phyloP scores from a whole-genome alignment of 495 filamentous ascomycete genomes.

The Cenococcum geophilum region DNA sequence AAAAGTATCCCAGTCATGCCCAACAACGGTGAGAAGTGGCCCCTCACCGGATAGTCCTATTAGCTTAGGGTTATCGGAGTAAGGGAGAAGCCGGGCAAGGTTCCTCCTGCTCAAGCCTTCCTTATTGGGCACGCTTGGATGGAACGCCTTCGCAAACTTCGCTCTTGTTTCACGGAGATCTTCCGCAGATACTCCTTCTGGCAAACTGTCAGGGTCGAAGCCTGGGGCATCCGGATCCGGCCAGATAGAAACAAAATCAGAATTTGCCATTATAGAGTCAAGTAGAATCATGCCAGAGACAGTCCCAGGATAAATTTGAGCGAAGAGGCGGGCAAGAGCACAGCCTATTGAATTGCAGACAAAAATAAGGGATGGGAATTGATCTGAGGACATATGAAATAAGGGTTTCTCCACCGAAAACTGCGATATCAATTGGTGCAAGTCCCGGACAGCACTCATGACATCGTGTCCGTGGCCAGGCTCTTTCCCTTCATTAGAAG shows the following conservation, averaged over 20 bases:
- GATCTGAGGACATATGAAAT: constrained; percentile 5
- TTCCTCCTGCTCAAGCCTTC: constrained; percentile 52
- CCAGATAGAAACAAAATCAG: constrained; percentile 53
- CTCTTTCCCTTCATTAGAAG: constrained; percentile 41
- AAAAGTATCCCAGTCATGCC: constrained; percentile 56
- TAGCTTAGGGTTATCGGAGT: constrained; percentile 45
- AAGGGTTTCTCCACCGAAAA: constrained; percentile 30
- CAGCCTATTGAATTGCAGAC: constrained; percentile 57
- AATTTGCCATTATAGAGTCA: constrained; percentile 58
- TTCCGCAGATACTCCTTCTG: constrained; percentile 42
- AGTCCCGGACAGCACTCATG: constrained; percentile 44
- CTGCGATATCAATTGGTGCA: constrained; percentile 47
- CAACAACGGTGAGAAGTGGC: constrained; percentile 51
- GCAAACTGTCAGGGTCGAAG: constrained; percentile 45
- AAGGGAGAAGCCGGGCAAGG: constrained; percentile 46
- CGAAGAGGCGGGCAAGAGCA: constrained; percentile 52
- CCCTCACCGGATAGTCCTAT: constrained; percentile 36
- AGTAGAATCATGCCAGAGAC: constrained; percentile 51
- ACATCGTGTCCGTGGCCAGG: constrained; percentile 51
- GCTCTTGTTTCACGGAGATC: constrained; percentile 44
- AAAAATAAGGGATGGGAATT: constrained; percentile 41
- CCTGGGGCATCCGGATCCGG: constrained; percentile 51
- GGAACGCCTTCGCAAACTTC: constrained; percentile 44
- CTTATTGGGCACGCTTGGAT: constrained; percentile 48
- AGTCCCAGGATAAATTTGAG: constrained; percentile 42